A percentile compares a stretch with the other conserved stretches of the same genome.
Evolutionary conservation across 2,329 filamentous ascomycete genomes (phyloP).

Genomic region (Trichophyton simii): DNA sequence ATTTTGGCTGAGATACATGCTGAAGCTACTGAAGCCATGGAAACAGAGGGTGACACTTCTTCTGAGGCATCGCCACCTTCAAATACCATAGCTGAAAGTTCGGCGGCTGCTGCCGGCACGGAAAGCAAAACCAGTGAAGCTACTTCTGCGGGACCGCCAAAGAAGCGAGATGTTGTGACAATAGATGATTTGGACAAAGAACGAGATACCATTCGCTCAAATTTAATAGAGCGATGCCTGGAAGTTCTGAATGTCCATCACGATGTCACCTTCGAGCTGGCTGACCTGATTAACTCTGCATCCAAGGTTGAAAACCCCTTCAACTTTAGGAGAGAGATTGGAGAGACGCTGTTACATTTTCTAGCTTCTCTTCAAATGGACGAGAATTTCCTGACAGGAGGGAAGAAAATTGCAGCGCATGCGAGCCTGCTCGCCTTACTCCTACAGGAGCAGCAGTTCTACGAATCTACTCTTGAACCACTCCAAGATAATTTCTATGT

Average conservation of each 20-base stretch:
- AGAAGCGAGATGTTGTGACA: slow-evolving; percentile 34
- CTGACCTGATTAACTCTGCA: slow-evolving; percentile 70
- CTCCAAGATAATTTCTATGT: slow-evolving; percentile 64
- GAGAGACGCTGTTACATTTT: slow-evolving; percentile 69
- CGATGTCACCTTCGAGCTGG: slow-evolving; percentile 77
- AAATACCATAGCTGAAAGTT: slow-evolving; percentile 19
- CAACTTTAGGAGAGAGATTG: slow-evolving; percentile 57
- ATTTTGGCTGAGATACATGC: slow-evolving; percentile 12
- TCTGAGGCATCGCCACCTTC: slow-evolving; percentile 32
- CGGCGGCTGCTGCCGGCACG: slow-evolving; percentile 10
- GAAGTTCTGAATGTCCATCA: slow-evolving; percentile 83
- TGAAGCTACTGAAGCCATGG: slow-evolving; percentile 19
- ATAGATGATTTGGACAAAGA: slow-evolving; percentile 70
- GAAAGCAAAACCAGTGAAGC: slow-evolving; percentile 18
- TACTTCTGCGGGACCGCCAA: slow-evolving; percentile 13
- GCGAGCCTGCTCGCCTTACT: slow-evolving; percentile 83
- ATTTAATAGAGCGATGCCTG: slow-evolving; percentile 77
- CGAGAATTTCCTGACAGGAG: slow-evolving; percentile 42
- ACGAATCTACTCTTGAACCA: slow-evolving; percentile 59
- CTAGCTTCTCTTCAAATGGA: slow-evolving; percentile 56
- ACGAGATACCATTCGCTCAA: slow-evolving; percentile 57
- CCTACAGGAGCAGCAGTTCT: slow-evolving; percentile 71
- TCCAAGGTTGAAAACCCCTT: slow-evolving; percentile 49
- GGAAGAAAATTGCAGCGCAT: slow-evolving; percentile 72
- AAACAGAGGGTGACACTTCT: slow-evolving; percentile 22